phyloP scores from a whole-genome alignment of 495 filamentous ascomycete species.

The Aspergillus mulundensis region DNA sequence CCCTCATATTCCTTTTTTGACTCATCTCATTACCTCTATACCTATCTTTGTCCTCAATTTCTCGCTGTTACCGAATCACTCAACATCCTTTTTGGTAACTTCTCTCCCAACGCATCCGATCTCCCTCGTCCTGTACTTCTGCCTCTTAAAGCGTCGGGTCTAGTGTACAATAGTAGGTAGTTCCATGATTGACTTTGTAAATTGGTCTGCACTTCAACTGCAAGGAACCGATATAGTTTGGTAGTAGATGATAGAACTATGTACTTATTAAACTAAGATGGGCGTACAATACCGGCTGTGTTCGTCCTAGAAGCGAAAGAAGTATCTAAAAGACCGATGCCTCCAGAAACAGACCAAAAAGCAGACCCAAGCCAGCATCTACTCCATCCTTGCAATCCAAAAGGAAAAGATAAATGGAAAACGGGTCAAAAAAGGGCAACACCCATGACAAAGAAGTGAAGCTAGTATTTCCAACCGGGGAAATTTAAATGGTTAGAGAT shows the following conservation, averaged over 20 bases:
- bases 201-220: not conserved
- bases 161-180: constrained; percentile 25
- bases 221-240: constrained; percentile 12
- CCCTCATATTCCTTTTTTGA: too few relatives aligned
- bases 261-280: not conserved
- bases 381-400: not conserved
- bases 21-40: constrained; percentile 11
- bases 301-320: not conserved
- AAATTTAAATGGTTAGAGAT: not conserved
- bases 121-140: constrained; percentile 1
- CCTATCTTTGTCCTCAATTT: constrained; percentile 16
- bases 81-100: constrained; percentile 23
- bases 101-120: constrained; percentile 11
- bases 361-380: not conserved
- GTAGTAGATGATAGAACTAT: not conserved
- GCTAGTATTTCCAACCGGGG: not conserved
- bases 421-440: not conserved
- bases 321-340: not conserved
- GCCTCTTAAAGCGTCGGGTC: constrained; percentile 10
- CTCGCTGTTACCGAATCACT: constrained; percentile 18
- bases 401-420: not conserved
- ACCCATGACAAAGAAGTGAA: not conserved
- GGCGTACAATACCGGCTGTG: not conserved
- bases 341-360: not conserved
- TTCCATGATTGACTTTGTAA: constrained; percentile 8